A percentile compares a stretch with the other conserved stretches of the same genome.
Conservation (phyloP, 1,139 yeast species). For the Yarrowia galli region DNA sequence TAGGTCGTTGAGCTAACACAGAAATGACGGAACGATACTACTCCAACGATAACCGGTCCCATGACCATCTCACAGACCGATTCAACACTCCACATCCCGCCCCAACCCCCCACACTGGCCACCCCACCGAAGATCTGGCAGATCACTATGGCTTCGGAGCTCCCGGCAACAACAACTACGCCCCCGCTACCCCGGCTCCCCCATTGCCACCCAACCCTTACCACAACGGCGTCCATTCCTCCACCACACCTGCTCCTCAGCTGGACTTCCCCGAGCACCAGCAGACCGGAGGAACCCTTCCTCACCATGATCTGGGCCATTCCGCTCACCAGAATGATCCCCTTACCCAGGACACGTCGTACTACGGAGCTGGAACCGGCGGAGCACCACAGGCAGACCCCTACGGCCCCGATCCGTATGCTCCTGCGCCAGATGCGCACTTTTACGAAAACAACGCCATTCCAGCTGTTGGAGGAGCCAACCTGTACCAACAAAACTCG, state of each 20-base stretch:
- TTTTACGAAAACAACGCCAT: slow-evolving; percentile 24
- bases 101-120: background rate
- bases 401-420: slow-evolving; percentile 26
- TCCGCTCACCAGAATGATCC: background rate
- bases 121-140: slow-evolving; percentile 30
- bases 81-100: slow-evolving; percentile 21
- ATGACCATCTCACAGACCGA: slow-evolving; percentile 28
- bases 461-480: slow-evolving; percentile 17
- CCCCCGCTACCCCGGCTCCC: slow-evolving; percentile 6
- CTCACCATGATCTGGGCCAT: slow-evolving; percentile 27
- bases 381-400: slow-evolving; percentile 2
- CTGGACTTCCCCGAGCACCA: slow-evolving; percentile 19
- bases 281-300: background rate
- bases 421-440: slow-evolving; percentile 24
- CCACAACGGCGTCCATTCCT: slow-evolving; percentile 21
- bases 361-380: slow-evolving; percentile 6
- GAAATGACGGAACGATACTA: slow-evolving; percentile 37
- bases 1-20: background rate
- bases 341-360: slow-evolving; percentile 13
- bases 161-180: slow-evolving; percentile 34
- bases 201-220: slow-evolving; percentile 28
- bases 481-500: slow-evolving; percentile 19
- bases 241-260: background rate
- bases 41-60: slow-evolving; percentile 33
- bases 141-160: slow-evolving; percentile 21